Conservation (phyloP, 495 filamentous ascomycete species). For the Antarctomyces pellizariae region DNA sequence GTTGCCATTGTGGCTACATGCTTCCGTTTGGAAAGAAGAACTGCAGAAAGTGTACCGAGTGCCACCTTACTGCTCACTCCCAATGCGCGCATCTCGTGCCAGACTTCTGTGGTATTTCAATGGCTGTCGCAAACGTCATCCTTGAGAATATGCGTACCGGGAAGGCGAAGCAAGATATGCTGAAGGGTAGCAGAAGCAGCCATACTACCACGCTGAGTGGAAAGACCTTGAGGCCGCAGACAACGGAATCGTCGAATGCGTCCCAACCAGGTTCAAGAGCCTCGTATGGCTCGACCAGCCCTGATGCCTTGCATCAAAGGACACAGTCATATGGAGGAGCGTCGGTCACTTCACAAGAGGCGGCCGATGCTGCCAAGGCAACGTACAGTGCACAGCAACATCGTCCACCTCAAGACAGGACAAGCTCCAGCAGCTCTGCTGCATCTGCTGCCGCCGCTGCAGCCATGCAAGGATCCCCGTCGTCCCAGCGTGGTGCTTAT, state of each 20-base stretch:
- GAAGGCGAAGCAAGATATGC: conserved; percentile 26
- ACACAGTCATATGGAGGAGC: conserved; percentile 17
- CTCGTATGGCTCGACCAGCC: conserved; percentile 22
- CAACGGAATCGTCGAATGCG: conserved; percentile 13
- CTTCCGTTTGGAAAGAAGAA: conserved; percentile 92
- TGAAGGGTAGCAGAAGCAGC: conserved; percentile 11
- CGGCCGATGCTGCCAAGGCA: conserved; percentile 24
- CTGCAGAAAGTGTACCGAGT: conserved; percentile 82
- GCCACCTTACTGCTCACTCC: conserved; percentile 71
- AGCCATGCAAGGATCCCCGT: conserved; percentile 15
- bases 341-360: conserved; percentile 12
- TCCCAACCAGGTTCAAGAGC: conserved; percentile 21
- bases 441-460: conserved; percentile 24
- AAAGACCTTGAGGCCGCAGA: conserved; percentile 37
- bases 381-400: conserved; percentile 17
- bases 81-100: conserved; percentile 88
- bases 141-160: conserved; percentile 39
- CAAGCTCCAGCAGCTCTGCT: conserved; percentile 22
- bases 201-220: conserved; percentile 29
- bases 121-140: conserved; percentile 90
- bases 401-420: conserved; percentile 17
- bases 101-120: conserved; percentile 98
- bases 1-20: conserved; percentile 95
- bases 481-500: conserved; percentile 16
- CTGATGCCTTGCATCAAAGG: conserved; percentile 16